Evolutionary conservation across 768 basidiomycete species (phyloP), one percentile per base, ranked within the genome.

Genomic region (Russula brevipes): DNA sequence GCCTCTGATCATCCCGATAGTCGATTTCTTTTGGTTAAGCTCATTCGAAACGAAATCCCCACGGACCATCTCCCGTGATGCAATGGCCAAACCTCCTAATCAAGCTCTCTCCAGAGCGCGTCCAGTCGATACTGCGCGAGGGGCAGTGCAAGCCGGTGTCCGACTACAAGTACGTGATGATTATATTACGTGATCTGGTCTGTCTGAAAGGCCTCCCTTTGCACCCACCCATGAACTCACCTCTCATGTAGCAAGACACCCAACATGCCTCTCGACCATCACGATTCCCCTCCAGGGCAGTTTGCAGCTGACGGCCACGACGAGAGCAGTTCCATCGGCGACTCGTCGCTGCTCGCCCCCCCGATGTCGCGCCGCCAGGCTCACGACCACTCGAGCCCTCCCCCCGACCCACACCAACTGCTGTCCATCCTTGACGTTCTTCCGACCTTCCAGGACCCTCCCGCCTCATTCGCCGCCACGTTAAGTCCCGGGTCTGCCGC

Each of bases 131-230:
- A 47, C 49, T 64, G 47, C 63, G 54, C 44, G 63, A 64, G 33
- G 58, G 63, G 63, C 63, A 64, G 63, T 64, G 63, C 58, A 64
- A 50, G 39, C 58, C 63, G 19, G 53, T 55, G 46, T 50, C 63
- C 53, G 54, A 59, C 63, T 55, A 64, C 46, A 54, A 50, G 63
- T 64, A 55, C 52, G 63, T 64, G 52, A 59, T 55, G 7, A 55
- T n/a, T 44, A 36, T 42, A 55, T 64, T 64, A 64, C 58, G 63
- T 64, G 46, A 64, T 59, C n/a, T n/a, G 17, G 8, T 58, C 51
- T 54, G 52, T 58, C 51, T 54, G 52, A 38, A 54, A 31, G 46
- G 53, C 57, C 46, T 35, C 31, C 47, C 14, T 53, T 54, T 35
- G 44, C 47, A 39, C 51, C 54, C 50, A 24, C 24, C 24, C 24